Evolutionary conservation across 495 filamentous ascomycete species (phyloP), one percentile per base, ranked within the genome.

Genomic region (Podospora anserina): DNA sequence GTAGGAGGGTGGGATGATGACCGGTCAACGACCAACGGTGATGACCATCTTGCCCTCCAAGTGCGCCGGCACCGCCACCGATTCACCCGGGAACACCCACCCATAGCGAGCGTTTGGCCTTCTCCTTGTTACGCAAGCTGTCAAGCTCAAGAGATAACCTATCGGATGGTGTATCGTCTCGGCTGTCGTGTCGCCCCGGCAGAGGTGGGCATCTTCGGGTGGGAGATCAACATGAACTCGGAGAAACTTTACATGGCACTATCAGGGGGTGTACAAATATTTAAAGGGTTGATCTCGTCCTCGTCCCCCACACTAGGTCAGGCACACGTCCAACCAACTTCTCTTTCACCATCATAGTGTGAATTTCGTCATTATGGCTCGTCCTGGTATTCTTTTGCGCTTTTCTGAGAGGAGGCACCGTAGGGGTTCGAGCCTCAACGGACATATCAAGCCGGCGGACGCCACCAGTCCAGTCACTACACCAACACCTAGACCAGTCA

Each of bases 291-390:
- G 32, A 49, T n/a, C n/a, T 44, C 32, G 5, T 63, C 61, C 61
- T 26, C 6, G 11, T 49, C 39, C 39, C 39, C 39, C 39, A 49
- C 39, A 49, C 39, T 49, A 49, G 15, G 9, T 16, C 39, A 49
- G 39, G 39, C 39, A 49, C 39, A 49, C 39, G 9, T 49, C 39
- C 39, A 6, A 49, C 39, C 7, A 11, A 49, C 39, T 49, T 49
- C 13, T 5, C 0, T 19, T 63, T 63, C 61, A n/a, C 28, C 61
- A 63, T 39, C 34, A 28, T 20, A 20, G n/a, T 32, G 19, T 23
- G 13, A 49, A 63, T 23, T 32, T 63, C 61, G 18, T 44, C 27
- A 30, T 63, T 32, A 75, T 75, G 72, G 55, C 60, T 32, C 68
- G 58, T 27, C 65, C 61, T 18, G 67, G 39, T 30, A 3, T 72